Evolutionary conservation across 176 grass and related monocot genomes (phyloP).

Genomic region (Ensete ventricosum): DNA sequence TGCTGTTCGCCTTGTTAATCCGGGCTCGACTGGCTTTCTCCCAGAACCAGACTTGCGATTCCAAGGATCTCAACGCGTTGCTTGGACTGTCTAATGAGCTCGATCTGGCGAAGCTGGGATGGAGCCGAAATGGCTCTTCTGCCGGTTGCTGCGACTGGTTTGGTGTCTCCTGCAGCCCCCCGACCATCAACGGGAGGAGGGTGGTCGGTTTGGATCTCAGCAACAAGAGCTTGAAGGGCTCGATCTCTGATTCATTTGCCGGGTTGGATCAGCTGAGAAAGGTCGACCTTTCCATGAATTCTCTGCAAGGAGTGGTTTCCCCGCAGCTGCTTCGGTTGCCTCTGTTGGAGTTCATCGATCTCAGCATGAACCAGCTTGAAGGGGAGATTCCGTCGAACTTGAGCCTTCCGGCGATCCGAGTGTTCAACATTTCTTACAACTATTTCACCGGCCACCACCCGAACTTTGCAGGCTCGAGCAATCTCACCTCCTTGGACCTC

Average conservation of each 20-base stretch:
- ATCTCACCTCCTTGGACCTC: conserved; percentile 49
- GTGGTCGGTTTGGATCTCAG: conserved; percentile 62
- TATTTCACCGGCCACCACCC: conserved; percentile 51
- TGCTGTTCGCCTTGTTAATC: neutral
- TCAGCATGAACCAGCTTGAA: conserved; percentile 56
- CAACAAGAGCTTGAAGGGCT: conserved; percentile 45
- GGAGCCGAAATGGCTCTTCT: conserved; percentile 27
- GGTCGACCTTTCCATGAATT: conserved; percentile 60
- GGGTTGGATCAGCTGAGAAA: conserved; percentile 35
- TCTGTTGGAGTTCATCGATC: conserved; percentile 49
- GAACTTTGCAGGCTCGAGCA: conserved; percentile 27
- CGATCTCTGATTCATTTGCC: conserved; percentile 33
- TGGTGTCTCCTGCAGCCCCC: conserved; percentile 43
- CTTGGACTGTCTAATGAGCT: conserved; percentile 29
- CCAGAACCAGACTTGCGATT: conserved; percentile 36
- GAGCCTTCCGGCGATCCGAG: conserved; percentile 39
- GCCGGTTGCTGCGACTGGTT: conserved; percentile 61
- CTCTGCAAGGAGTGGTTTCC: conserved; percentile 29
- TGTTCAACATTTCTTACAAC: conserved; percentile 72
- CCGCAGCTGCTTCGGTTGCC: conserved; percentile 25
- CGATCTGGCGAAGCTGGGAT: conserved; percentile 30
- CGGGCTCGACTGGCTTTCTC: neutral
- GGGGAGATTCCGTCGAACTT: conserved; percentile 28
- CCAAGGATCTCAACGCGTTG: conserved; percentile 42
- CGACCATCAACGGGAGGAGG: conserved; percentile 9